Base-by-base conservation (phyloP, 176 grass and related monocot genomes). In the Cymbopogon citratus region DNA sequence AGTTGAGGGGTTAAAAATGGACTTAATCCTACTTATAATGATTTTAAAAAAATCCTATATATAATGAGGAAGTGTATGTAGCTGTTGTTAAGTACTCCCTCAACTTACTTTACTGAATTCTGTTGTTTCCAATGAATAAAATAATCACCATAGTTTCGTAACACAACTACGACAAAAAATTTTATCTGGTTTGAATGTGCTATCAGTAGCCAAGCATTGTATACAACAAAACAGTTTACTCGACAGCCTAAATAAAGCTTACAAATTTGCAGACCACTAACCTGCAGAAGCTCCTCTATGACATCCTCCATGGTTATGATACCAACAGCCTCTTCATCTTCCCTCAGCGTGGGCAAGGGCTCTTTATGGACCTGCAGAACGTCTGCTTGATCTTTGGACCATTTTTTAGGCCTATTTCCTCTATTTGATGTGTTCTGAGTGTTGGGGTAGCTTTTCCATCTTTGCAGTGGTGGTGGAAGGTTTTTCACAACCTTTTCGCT, bases 231-330 rank as follows among this genome's bases (percentile, higher is more conserved):
- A 62, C 57, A 49, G 57, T 25, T 44, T 38, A 36, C 8, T 52
- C 21, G n/a, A 39, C 19, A 25, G 11, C 31, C 6, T 56, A 66
- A 75, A 40, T 0, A 54, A 75, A 80, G 13, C 6, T 38, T 5
- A n/a, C n/a, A 24, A 9, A 38, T 56, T 31, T n/a, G 44, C 23
- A 36, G 23, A 67, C 9, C 19, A 77, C 83, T 75, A 69, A 98
- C 92, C 96, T 98, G 96, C 8, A 99, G 84, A 57, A 99, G 90
- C 63, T 99, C 96, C 78, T 99, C 96, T n/a, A 99, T 99, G 45
- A 95, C 96, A 83, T 99, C 96, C 80, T 99, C 92, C 96, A 99
- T 99, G 26, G 96, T 99, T 75, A 99, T 99, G 73, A 93, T 91
- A 1, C 96, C 96, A 9, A 89, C 80, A 15, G 96, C 92, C 66